These are phyloP conservation scores for Onygenales sp. DNA, from an alignment of 2,329 filamentous ascomycete genomes.

Conservation along the genomic window DNA sequence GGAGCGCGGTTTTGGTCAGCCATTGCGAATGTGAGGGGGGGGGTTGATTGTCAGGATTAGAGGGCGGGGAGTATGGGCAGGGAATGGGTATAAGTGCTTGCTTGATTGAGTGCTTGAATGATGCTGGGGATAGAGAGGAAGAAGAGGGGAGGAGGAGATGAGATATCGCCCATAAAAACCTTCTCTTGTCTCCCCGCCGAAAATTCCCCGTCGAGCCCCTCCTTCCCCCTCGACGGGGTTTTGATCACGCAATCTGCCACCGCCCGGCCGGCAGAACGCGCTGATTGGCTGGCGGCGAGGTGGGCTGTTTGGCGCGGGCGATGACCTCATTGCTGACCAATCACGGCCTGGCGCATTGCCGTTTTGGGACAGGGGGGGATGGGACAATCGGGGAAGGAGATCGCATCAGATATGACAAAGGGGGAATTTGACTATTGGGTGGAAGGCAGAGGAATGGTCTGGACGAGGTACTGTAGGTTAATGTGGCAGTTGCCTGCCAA, in stretches of 20 bases:
- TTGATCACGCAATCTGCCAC: slow-evolving; percentile 28
- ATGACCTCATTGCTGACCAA: slow-evolving; percentile 6
- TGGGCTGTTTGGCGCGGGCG: slow-evolving; percentile 19
- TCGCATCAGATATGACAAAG: background rate
- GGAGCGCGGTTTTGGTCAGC: slow-evolving; percentile 32
- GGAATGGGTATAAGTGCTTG: no score
- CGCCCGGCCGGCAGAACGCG: slow-evolving; percentile 18
- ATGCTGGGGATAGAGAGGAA: background rate
- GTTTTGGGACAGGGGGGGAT: background rate
- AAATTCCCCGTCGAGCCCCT: background rate
- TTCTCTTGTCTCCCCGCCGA: no score
- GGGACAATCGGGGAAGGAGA: background rate
- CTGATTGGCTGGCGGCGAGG: slow-evolving; percentile 18
- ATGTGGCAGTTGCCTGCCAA: no score
- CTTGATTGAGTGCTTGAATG: no score
- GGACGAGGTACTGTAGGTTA: no score
- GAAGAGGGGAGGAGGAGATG: background rate
- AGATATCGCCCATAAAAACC: background rate
- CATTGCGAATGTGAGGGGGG: slow-evolving; percentile 19
- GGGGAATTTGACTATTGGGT: no score
- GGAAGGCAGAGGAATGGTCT: no score
- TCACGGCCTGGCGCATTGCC: background rate
- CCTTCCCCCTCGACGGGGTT: slow-evolving; percentile 6
- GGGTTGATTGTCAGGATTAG: background rate
- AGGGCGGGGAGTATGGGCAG: no score